Evolutionary conservation across 169 alveolate species (phyloP).

Genomic region (Cryptosporidium parvum): DNA sequence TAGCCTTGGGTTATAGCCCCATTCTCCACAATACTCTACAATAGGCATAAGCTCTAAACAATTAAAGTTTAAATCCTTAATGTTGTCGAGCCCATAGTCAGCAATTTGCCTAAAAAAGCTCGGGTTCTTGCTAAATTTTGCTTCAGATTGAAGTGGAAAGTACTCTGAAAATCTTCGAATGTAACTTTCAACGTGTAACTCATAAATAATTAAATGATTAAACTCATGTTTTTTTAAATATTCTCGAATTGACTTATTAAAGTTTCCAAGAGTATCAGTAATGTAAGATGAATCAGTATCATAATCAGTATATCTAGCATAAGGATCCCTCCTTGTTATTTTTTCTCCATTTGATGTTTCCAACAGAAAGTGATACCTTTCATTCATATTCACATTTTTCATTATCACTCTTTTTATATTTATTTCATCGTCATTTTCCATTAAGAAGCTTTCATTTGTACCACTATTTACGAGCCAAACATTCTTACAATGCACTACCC

Average conservation of each 20-base stretch:
- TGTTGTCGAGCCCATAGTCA: conserved; percentile 30
- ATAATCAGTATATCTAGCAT: conserved; percentile 61
- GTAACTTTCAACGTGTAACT: conserved; percentile 69
- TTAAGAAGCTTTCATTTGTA: neutral
- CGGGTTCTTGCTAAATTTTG: neutral
- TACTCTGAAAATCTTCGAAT: neutral
- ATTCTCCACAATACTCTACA: conserved; percentile 79
- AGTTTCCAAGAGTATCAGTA: neutral
- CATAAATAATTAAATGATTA: conserved; percentile 38
- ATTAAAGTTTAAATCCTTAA: conserved; percentile 62
- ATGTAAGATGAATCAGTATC: conserved; percentile 30
- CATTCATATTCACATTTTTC: conserved; percentile 13
- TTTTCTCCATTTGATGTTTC: conserved; percentile 63
- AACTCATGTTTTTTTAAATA: neutral
- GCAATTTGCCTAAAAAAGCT: conserved; percentile 61
- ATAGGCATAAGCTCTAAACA: conserved; percentile 79
- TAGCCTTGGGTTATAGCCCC: conserved; percentile 81
- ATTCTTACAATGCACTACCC: conserved; percentile 55
- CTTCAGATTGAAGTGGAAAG: neutral
- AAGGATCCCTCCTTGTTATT: conserved; percentile 62
- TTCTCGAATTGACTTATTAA: neutral
- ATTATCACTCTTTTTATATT: conserved; percentile 17
- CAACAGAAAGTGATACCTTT: conserved; percentile 30
- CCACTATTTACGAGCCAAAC: conserved; percentile 31
- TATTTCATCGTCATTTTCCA: conserved; percentile 26